Conservation (phyloP, 441 rosid species). For the Gossypium gossypioides region DNA sequence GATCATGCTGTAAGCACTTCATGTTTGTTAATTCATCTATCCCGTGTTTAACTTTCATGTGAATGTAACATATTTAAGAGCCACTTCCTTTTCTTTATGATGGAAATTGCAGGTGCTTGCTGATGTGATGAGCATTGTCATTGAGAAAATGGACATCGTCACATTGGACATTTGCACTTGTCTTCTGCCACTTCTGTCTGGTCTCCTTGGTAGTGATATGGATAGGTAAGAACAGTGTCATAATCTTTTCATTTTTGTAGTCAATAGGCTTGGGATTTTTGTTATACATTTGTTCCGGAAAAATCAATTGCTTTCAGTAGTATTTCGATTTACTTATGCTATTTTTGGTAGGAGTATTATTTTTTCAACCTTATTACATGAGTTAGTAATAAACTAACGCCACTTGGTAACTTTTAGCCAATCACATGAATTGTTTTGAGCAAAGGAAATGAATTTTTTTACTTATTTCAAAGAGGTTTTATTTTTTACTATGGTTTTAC, state of each 20-base stretch:
- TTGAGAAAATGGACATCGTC: slow-evolving; percentile 59
- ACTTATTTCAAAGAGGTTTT: no score
- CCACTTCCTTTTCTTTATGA: slow-evolving; percentile 10
- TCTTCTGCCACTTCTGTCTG: slow-evolving; percentile 70
- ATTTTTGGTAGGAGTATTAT: neutral
- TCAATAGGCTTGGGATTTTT: neutral
- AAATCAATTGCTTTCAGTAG: neutral
- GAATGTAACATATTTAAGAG: neutral
- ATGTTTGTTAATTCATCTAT: slow-evolving; percentile 6
- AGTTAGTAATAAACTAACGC: no score
- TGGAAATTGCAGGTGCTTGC: slow-evolving; percentile 62
- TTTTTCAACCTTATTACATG: no score
- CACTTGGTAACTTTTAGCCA: no score
- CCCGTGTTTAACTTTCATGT: neutral
- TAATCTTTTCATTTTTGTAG: neutral
- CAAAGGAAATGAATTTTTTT: no score
- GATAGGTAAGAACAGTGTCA: slow-evolving; percentile 57
- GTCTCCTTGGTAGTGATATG: slow-evolving; percentile 66
- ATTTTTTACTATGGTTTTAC: no score
- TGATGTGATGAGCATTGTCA: slow-evolving; percentile 58
- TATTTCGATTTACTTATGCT: neutral
- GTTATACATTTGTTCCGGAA: neutral
- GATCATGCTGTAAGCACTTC: slow-evolving; percentile 65
- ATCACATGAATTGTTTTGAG: no score
- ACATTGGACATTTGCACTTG: slow-evolving; percentile 73